These are phyloP conservation scores for Kwoniella shandongensis DNA, from an alignment of 768 basidiomycete species.

Conservation along the genomic window DNA sequence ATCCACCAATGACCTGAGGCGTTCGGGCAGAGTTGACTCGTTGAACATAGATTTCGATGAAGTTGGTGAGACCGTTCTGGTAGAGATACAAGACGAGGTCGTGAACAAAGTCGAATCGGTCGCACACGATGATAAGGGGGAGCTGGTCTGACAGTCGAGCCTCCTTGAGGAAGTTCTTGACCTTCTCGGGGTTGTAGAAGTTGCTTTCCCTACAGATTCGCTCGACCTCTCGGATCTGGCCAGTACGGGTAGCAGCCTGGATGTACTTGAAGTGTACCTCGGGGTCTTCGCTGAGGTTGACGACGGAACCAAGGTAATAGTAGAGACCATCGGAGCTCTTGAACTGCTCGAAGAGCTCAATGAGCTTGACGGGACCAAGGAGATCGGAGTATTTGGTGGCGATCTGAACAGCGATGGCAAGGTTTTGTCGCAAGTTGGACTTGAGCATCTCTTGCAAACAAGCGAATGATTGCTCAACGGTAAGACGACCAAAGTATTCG, in stretches of 20 bases:
- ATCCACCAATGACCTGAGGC: constrained; percentile 92
- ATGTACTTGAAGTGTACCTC: constrained; percentile 99
- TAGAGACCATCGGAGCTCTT: constrained; percentile 98
- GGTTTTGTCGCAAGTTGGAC: constrained; percentile 94
- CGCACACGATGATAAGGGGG: constrained; percentile 98
- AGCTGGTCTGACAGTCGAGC: constrained; percentile 94
- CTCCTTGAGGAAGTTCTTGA: constrained; percentile 99
- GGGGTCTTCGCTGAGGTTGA: constrained; percentile 91
- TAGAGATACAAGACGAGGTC: constrained; percentile 98
- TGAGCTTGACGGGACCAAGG: constrained; percentile 91
- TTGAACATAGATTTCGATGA: constrained; percentile 99
- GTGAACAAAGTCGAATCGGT: constrained; percentile 99
- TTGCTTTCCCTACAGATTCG: constrained; percentile 98
- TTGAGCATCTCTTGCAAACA: constrained; percentile 96
- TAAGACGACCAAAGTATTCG: constrained; percentile 92
- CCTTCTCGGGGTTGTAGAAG: constrained; percentile 97
- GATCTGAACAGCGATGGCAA: constrained; percentile 93
- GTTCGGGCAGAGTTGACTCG: constrained; percentile 95
- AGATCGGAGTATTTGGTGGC: constrained; percentile 99
- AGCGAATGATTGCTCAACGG: constrained; percentile 93
- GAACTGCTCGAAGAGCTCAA: constrained; percentile 97
- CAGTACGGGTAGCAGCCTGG: constrained; percentile 95
- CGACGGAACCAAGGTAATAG: constrained; percentile 96
- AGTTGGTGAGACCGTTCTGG: constrained; percentile 92
- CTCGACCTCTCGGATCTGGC: constrained; percentile 98